These are phyloP conservation scores for Panus rudis DNA, from an alignment of 768 basidiomycete genomes.

Conservation along the genomic window DNA sequence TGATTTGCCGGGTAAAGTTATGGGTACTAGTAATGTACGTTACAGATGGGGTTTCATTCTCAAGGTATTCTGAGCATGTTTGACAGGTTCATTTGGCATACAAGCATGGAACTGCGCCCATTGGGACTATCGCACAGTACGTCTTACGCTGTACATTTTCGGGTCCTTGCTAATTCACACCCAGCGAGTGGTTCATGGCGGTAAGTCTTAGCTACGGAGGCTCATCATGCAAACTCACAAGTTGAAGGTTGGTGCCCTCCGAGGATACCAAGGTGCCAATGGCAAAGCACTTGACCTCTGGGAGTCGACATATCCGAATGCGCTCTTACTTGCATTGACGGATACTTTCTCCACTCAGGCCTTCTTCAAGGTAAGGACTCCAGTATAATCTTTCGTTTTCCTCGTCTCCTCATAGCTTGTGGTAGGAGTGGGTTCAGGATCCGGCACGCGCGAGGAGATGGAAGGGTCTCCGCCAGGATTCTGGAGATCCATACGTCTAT, in stretches of 20 bases:
- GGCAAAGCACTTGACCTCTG: slow-evolving; percentile 72
- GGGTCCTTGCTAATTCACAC: neutral
- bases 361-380: slow-evolving; percentile 63
- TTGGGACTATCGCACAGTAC: slow-evolving; percentile 86
- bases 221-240: neutral
- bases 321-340: slow-evolving; percentile 71
- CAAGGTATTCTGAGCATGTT: neutral
- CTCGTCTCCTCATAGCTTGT: neutral
- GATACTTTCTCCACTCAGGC: slow-evolving; percentile 89
- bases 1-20: slow-evolving; percentile 44
- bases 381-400: neutral
- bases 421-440: slow-evolving; percentile 53
- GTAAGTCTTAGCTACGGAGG: slow-evolving; percentile 40
- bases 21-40: slow-evolving; percentile 86
- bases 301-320: slow-evolving; percentile 65
- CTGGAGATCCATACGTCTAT: slow-evolving; percentile 83
- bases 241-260: slow-evolving; percentile 67
- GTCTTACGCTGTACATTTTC: slow-evolving; percentile 20
- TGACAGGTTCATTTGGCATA: slow-evolving; percentile 77
- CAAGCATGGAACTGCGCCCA: slow-evolving; percentile 54
- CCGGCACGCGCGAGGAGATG: slow-evolving; percentile 62
- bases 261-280: slow-evolving; percentile 78
- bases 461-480: slow-evolving; percentile 87
- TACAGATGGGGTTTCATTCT: neutral
- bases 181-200: slow-evolving; percentile 89